Conservation (phyloP, 805 yeast genomes). For the Lachancea fermentati region DNA sequence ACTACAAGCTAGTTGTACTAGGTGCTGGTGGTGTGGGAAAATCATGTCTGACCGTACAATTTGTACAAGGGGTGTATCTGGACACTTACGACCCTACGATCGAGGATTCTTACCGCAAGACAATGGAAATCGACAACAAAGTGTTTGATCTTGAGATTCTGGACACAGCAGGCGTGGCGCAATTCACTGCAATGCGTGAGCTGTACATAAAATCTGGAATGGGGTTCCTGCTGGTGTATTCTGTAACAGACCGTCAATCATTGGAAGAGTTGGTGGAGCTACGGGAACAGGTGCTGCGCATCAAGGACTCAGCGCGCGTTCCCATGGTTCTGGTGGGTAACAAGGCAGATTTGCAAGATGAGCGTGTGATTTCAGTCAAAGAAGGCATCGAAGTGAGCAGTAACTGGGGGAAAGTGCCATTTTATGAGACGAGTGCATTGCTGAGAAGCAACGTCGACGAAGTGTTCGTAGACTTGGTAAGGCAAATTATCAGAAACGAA, state of each 20-base stretch:
- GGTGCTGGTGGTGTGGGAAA: slow-evolving; percentile 99
- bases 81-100: slow-evolving; percentile 96
- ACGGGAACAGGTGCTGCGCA: slow-evolving; percentile 76
- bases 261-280: slow-evolving; percentile 71
- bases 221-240: slow-evolving; percentile 83
- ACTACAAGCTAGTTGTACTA: slow-evolving; percentile 82
- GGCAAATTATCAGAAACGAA: slow-evolving; percentile 59
- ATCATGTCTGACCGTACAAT: slow-evolving; percentile 87
- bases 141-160: slow-evolving; percentile 80
- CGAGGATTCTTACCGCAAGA: slow-evolving; percentile 90
- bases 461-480: slow-evolving; percentile 80
- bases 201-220: slow-evolving; percentile 81
- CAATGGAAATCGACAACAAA: slow-evolving; percentile 81
- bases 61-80: slow-evolving; percentile 82
- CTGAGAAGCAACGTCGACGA: slow-evolving; percentile 84
- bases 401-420: slow-evolving; percentile 85
- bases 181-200: slow-evolving; percentile 94
- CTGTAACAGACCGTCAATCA: slow-evolving; percentile 72
- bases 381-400: slow-evolving; percentile 81
- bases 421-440: slow-evolving; percentile 92
- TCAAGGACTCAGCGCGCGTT: slow-evolving; percentile 66
- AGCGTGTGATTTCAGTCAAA: slow-evolving; percentile 69
- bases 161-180: slow-evolving; percentile 94
- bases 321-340: slow-evolving; percentile 92
- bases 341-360: slow-evolving; percentile 77